phyloP scores from a whole-genome alignment of 345 rosid species.

The Lepidium didymum region DNA sequence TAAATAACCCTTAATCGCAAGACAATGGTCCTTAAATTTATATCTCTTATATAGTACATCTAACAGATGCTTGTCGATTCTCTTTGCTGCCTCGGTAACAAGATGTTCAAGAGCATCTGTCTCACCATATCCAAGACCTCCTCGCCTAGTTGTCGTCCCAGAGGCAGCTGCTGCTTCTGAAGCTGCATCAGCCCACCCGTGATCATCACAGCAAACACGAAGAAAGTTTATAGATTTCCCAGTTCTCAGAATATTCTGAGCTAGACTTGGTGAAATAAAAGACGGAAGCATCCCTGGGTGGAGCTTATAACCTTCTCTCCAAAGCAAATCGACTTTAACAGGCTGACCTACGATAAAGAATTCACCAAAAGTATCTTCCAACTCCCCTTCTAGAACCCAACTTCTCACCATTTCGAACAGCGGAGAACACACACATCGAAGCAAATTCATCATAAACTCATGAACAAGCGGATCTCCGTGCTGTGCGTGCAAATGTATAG shows the following conservation, averaged over 20 bases:
- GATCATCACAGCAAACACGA: constrained; percentile 91
- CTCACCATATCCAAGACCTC: constrained; percentile 94
- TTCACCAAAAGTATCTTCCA: constrained; percentile 89
- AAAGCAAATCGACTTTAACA: constrained; percentile 88
- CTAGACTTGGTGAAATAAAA: constrained; percentile 83
- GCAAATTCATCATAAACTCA: constrained; percentile 80
- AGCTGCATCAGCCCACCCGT: constrained; percentile 94
- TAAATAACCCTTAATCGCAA: constrained; percentile 88
- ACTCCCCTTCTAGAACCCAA: constrained; percentile 98
- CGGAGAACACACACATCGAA: constrained; percentile 82
- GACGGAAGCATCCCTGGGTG: constrained; percentile 88
- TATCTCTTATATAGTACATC: constrained; percentile 78
- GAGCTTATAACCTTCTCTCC: constrained; percentile 96
- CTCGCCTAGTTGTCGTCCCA: constrained; percentile 84
- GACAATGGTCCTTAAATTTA: constrained; percentile 90
- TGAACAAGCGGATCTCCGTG: constrained; percentile 93
- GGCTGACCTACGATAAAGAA: constrained; percentile 87
- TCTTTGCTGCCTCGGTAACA: constrained; percentile 87
- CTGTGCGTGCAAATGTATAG: constrained; percentile 92
- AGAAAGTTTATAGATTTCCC: constrained; percentile 97
- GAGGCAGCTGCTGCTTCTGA: constrained; percentile 90
- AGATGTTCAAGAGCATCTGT: constrained; percentile 91
- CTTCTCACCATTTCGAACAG: constrained; percentile 98
- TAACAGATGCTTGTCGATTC: constrained; percentile 85
- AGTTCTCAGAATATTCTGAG: constrained; percentile 86